Base-by-base conservation (phyloP, 2,329 filamentous ascomycete genomes). In the Scorias spongiosa region DNA sequence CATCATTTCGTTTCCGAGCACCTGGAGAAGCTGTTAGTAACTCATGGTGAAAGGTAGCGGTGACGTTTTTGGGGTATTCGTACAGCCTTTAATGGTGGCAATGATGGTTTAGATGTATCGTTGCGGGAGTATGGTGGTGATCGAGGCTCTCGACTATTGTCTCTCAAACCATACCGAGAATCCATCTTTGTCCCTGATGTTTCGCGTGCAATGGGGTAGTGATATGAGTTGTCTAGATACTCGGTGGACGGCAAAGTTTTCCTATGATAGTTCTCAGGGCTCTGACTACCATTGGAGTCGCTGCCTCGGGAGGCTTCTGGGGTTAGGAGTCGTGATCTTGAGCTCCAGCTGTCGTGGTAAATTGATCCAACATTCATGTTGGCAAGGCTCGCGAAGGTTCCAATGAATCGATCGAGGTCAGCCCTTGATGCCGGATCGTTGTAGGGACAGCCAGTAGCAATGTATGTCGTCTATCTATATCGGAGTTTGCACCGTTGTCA, bases 41-140 rank as follows among this genome's bases (percentile, higher is more conserved):
- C 7, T 26, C 4, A 26, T 4, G 7, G 20, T 26, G 3, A 26
- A 3, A 26, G 20, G 4, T 26, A 26, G 7, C 7, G 20, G 20
- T 26, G 7, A 4, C 20, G 7, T 26, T 7, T 7, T 26, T 26
- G 20, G 39, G 29, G 12, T 2, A 18, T 6, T 44, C 54, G 43
- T 46, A 59, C 58, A 10, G 54, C 57, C 44, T 57, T 59, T n/a
- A 61, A 42, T 2, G 58, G 58, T 29, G 59, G 59, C 14, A 61
- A 44, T 1, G 56, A 59, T 28, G 56, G 58, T 46, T 52, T 57
- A 37, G 51, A 50, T n/a, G 37, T 40, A 29, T 59, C 57, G 11
- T 41, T 41, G 15, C 38, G 41, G 9, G 48, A 46, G 44, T 59
- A 59, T 7, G 57, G 57, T 29, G 56, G 58, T 40, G 58, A 60